Evolutionary conservation across 768 basidiomycete species (phyloP), one percentile per base, ranked within the genome.

Genomic region (Gymnopilus junonius): DNA sequence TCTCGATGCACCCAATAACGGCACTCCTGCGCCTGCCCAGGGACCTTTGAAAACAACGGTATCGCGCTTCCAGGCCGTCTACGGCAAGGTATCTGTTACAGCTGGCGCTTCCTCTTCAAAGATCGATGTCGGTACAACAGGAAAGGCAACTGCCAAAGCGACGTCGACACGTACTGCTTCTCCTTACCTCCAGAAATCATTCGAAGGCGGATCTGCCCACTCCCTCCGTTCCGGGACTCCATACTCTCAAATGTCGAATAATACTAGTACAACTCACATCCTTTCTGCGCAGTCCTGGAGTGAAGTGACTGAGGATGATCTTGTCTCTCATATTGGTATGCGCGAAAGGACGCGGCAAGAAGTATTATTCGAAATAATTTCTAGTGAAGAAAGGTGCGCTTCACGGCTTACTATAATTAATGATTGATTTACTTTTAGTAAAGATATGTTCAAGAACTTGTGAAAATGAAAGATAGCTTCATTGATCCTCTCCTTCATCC

Each of bases 321-420:
- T 98, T 43, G 93, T 98, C 20, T 89, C 90, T 46, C 94, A 98
- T 72, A 82, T 98, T 35, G 94, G 95, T n/a, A 89, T 94, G 46
- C 87, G 94, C 63, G 96, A 98, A 74, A 87, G 96, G 61, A 97
- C 96, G 39, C 86, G 96, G 56, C 96, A 98, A 76, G 96, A 98
- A 78, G 96, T 98, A 6, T 76, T 98, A 27, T 97, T 94, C 81
- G 96, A 98, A 80, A 98, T 98, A 67, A 95, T 98, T 53, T 91
- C 92, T 31, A 95, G 93, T 67, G 96, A 98, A 78, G 95, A 98
- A 75, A 88, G 95, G 93, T 94, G 70, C 55, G 86, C 77, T 25
- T 40, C 58, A 20, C 29, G 51, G 40, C 58, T 55, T 15, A 50
- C 55, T 42, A 35, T 64, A 63, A 29, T 56, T 48, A 20, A 40